A percentile compares a stretch with the other conserved stretches of the same genome.
Conservation (phyloP, 345 rosid species). For the Populus nigra region DNA sequence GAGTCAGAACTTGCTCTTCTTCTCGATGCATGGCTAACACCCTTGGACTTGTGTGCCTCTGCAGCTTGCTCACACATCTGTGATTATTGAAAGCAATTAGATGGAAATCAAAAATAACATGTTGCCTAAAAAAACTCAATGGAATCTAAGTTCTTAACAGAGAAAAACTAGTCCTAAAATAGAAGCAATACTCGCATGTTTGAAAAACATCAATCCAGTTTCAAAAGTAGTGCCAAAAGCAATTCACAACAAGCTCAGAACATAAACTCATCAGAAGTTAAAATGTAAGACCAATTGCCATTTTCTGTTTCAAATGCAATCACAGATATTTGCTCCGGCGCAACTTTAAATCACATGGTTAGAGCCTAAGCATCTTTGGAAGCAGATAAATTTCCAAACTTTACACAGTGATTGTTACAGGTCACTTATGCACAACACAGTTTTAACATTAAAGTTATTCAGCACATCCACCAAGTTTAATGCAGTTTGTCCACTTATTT, state of each 20-base stretch:
- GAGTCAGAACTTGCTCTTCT: constrained; percentile 69
- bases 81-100: constrained; percentile 13
- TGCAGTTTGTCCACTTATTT: background rate
- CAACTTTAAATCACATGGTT: background rate
- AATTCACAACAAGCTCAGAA: too few species aligned
- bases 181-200: too few species aligned
- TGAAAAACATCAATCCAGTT: background rate
- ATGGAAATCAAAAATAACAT: background rate
- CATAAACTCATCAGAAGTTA: too few species aligned
- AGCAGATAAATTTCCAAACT: background rate
- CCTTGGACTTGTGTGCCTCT: constrained; percentile 85
- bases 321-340: background rate
- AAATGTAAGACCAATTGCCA: background rate
- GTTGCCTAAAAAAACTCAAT: background rate
- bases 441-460: too few species aligned
- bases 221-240: background rate
- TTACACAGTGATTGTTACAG: background rate
- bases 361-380: background rate
- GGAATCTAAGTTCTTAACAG: too few species aligned
- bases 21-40: constrained; percentile 55
- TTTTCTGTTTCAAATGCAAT: background rate
- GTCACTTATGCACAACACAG: too few species aligned
- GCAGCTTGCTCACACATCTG: constrained; percentile 99
- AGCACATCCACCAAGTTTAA: background rate
- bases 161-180: too few species aligned